A percentile compares a stretch with the other conserved stretches of the same genome.
These are phyloP conservation scores for Xylaria cubensis DNA, from an alignment of 495 filamentous ascomycete species.

Conservation along the genomic window DNA sequence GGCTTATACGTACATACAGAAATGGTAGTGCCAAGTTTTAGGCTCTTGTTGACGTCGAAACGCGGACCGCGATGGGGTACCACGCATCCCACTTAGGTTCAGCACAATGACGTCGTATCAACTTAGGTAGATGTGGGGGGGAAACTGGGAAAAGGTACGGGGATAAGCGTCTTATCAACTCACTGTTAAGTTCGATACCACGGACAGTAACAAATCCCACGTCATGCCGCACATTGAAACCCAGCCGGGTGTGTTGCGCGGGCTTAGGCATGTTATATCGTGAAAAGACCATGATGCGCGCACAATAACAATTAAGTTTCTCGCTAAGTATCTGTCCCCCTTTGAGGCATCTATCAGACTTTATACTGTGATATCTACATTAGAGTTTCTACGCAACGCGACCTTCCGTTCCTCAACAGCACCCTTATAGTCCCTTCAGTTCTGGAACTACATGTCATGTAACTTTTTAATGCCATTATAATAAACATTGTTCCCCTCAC, in stretches of 20 bases:
- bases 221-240: background rate
- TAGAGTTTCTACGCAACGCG: background rate
- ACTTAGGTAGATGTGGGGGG: too few species aligned
- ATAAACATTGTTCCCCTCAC: too few species aligned
- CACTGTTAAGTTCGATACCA: background rate
- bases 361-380: background rate
- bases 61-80: too few species aligned
- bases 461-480: too few species aligned
- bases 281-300: too few species aligned
- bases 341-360: too few species aligned
- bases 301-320: background rate
- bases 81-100: too few species aligned
- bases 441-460: too few species aligned
- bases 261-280: background rate
- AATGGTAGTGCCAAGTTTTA: too few species aligned
- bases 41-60: too few species aligned
- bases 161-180: background rate
- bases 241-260: constrained; percentile 24
- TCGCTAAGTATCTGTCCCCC: background rate
- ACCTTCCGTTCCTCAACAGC: background rate
- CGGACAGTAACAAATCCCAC: background rate
- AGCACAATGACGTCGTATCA: background rate
- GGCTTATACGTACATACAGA: too few species aligned
- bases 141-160: background rate
- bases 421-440: too few species aligned